Conservation (phyloP, 257 asterid genomes). For the Nicotiana obtusifolia region DNA sequence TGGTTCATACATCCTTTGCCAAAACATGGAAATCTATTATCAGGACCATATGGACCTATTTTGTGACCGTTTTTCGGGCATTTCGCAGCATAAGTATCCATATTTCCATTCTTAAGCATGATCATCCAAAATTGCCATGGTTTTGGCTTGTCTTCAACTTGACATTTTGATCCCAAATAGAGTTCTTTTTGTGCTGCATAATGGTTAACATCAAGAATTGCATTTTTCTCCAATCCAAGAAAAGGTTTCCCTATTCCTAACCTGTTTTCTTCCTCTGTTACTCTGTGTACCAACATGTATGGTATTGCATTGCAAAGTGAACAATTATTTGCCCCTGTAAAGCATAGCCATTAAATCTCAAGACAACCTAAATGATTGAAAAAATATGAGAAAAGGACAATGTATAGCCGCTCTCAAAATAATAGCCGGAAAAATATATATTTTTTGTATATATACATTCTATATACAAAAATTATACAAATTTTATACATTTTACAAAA, state of each 20-base stretch:
- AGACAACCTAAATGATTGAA: background rate
- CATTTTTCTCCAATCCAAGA: conserved; percentile 33
- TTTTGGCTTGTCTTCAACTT: conserved; percentile 54
- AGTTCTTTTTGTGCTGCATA: conserved; percentile 68
- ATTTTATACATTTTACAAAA: too few species aligned
- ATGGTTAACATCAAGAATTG: conserved; percentile 37
- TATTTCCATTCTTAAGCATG: conserved; percentile 80
- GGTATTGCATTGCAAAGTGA: conserved; percentile 47
- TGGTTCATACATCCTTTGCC: conserved; percentile 83
- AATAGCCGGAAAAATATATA: too few species aligned
- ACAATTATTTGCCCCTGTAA: conserved; percentile 19
- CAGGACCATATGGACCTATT: conserved; percentile 49
- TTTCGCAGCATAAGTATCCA: conserved; percentile 68
- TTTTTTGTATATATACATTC: too few species aligned
- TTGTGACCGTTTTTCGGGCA: conserved; percentile 64
- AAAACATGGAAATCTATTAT: conserved; percentile 59
- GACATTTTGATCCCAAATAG: conserved; percentile 63
- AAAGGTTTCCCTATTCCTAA: conserved; percentile 54
- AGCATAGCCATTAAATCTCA: background rate
- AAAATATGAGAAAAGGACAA: too few species aligned
- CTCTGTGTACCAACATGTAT: conserved; percentile 42
- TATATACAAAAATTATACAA: too few species aligned
- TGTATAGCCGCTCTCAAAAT: too few species aligned
- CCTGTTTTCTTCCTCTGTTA: conserved; percentile 54
- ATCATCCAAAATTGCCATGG: conserved; percentile 97